phyloP scores from a whole-genome alignment of 2,329 filamentous ascomycete species.

The Immersiporthe knoxdaviesiana region DNA sequence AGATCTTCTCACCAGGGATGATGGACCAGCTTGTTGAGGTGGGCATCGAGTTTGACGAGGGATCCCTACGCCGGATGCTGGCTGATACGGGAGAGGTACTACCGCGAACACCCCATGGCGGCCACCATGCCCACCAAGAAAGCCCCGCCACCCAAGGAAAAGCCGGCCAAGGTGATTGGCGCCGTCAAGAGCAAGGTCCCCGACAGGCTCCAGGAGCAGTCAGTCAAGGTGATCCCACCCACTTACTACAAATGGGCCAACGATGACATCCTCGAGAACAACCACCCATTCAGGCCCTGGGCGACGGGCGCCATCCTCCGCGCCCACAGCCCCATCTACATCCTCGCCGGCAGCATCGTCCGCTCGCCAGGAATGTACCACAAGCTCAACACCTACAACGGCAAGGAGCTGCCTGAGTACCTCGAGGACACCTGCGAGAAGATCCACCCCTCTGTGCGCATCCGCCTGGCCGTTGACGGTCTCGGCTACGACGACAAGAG shows the following conservation, averaged over 20 bases:
- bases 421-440: conserved; percentile 59
- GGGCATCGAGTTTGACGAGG: conserved; percentile 52
- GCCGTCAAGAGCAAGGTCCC: conserved; percentile 19
- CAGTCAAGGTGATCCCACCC: conserved; percentile 9
- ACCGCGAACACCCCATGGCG: conserved; percentile 30
- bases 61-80: conserved; percentile 47
- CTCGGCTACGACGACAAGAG: conserved; percentile 52
- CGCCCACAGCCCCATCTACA: conserved; percentile 46
- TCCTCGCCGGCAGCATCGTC: conserved; percentile 46
- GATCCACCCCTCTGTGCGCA: conserved; percentile 57
- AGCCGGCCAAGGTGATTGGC: conserved; percentile 15
- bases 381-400: conserved; percentile 46
- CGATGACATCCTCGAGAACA: conserved; percentile 51
- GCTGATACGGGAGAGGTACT: conserved; percentile 36
- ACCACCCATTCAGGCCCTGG: conserved; percentile 54
- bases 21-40: conserved; percentile 59
- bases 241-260: conserved; percentile 46
- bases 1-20: conserved; percentile 48
- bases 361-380: conserved; percentile 54
- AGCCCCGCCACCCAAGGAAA: conserved; percentile 21
- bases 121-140: conserved; percentile 26
- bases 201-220: conserved; percentile 19
- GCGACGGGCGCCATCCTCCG: conserved; percentile 50
- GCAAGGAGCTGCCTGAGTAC: conserved; percentile 42
- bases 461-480: conserved; percentile 55